Base-by-base conservation (phyloP, 2,329 filamentous ascomycete genomes). In the Coleophoma crateriformis region DNA sequence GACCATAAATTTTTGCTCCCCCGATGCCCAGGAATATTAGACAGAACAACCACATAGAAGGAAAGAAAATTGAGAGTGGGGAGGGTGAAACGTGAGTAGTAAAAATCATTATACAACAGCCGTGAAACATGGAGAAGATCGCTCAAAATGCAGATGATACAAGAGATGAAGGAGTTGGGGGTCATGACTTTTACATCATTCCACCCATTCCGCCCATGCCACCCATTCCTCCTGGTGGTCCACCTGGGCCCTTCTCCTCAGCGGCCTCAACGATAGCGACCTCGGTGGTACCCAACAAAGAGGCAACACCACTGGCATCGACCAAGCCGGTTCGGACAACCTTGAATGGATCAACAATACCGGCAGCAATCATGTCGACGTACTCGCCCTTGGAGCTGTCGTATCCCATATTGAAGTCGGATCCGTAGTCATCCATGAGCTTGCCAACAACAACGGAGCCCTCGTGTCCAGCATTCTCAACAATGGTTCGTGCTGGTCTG, bases 301-400 rank as follows among this genome's bases (percentile, higher is more conserved):
- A 97, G 48, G 94, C 94, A 63, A 99, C 94, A 74, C 94, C 94
- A 67, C 87, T 92, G 62, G 94, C 94, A 64, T 99, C 94, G 65
- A 91, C 82, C 52, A 99, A 85, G 66, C 90, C 92, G 56, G 94
- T 99, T 65, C 94, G 90, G 67, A 99, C 94, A 62, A 99, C 94
- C 88, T 99, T 99, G 81, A 99, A 88, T 58, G 94, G 94, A 71
- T 99, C 94, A 53, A 99, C 87, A 71, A 99, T 99, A 87, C 94
- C 94, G 60, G 90, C 83, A 56, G 81, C 71, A 67, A 99, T 96
- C 94, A 99, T 97, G 78, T 99, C 92, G 60, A 96, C 90, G 75
- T 96, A 99, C 78, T 97, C 88, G 72, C 92, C 90, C 79, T 91
- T 96, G 69, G 90, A 76, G 75, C 88, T 94, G 81, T 99, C 90